Conservation (phyloP, 352 stramenopile genomes). For the Pythium myriotylum region DNA sequence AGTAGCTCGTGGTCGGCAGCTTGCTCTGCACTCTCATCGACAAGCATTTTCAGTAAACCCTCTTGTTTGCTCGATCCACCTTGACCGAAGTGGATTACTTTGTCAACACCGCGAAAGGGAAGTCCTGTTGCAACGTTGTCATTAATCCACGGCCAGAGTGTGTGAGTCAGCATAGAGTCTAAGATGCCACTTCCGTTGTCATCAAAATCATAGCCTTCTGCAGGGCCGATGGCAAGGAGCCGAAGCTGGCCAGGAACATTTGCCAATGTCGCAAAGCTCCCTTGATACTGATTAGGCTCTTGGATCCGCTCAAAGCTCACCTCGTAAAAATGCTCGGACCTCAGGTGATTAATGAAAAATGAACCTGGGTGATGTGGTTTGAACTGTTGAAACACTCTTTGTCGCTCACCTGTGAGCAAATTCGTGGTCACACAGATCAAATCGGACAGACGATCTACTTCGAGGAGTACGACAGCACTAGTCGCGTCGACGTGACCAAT, state of each 20-base stretch:
- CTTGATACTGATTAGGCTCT: conserved; percentile 32
- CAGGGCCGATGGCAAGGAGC: conserved; percentile 28
- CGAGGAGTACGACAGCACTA: conserved; percentile 62
- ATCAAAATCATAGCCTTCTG: not conserved
- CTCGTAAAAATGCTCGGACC: conserved; percentile 58
- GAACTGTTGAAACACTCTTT: conserved; percentile 57
- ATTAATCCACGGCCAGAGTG: conserved; percentile 23
- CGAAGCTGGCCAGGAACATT: conserved; percentile 37
- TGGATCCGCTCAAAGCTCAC: conserved; percentile 51
- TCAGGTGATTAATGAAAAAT: conserved; percentile 69
- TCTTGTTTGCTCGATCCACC: conserved; percentile 15
- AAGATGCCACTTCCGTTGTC: not conserved
- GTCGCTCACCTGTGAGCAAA: conserved; percentile 43
- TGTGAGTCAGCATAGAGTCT: not conserved
- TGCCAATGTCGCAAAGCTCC: conserved; percentile 53
- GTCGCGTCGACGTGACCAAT: conserved; percentile 67
- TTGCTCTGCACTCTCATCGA: too few relatives aligned
- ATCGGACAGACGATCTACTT: conserved; percentile 59
- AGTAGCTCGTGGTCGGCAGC: conserved; percentile 7
- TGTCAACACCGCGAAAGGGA: conserved; percentile 22
- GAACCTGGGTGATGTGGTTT: conserved; percentile 42
- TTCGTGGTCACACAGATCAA: conserved; percentile 61
- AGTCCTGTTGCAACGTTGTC: conserved; percentile 19
- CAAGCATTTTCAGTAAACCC: not conserved
- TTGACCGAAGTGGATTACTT: conserved; percentile 37